Percentiles rank a stretch among this genome's conserved stretches.
These are phyloP conservation scores for Fremontodendron californicum DNA, from an alignment of 345 rosid genomes.

Conservation along the genomic window DNA sequence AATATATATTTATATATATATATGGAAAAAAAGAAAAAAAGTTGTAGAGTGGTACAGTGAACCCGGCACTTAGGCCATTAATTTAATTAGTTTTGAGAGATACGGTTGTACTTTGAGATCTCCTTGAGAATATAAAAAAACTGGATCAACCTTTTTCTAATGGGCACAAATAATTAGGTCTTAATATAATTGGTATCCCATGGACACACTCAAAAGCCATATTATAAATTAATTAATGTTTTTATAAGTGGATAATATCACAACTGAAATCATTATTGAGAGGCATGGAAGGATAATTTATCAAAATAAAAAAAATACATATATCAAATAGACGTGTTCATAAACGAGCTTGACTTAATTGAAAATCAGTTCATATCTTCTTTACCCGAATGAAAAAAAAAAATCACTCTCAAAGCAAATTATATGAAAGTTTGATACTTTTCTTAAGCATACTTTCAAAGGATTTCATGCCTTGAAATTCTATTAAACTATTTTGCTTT, in stretches of 20 bases:
- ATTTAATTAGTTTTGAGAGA: neutral
- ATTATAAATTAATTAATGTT: neutral
- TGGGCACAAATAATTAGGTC: neutral
- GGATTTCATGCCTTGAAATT: too few relatives aligned
- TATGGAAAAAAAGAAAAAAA: too few relatives aligned
- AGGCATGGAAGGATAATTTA: neutral
- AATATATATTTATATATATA: neutral
- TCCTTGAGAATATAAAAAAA: neutral
- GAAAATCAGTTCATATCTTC: too few relatives aligned
- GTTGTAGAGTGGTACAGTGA: neutral
- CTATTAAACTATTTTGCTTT: too few relatives aligned
- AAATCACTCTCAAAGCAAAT: too few relatives aligned
- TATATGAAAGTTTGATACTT: too few relatives aligned
- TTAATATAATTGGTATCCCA: neutral
- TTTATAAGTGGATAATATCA: neutral
- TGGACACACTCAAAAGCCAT: neutral
- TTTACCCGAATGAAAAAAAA: too few relatives aligned
- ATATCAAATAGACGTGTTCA: too few relatives aligned
- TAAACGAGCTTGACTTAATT: too few relatives aligned
- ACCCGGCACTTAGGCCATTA: neutral
- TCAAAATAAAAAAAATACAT: neutral
- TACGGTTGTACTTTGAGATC: slow-evolving; percentile 2
- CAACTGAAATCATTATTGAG: neutral
- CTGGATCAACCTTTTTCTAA: neutral
- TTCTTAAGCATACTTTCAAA: too few relatives aligned